Conservation (phyloP, 2,329 filamentous ascomycete genomes). For the Clarireedia homoeocarpa region DNA sequence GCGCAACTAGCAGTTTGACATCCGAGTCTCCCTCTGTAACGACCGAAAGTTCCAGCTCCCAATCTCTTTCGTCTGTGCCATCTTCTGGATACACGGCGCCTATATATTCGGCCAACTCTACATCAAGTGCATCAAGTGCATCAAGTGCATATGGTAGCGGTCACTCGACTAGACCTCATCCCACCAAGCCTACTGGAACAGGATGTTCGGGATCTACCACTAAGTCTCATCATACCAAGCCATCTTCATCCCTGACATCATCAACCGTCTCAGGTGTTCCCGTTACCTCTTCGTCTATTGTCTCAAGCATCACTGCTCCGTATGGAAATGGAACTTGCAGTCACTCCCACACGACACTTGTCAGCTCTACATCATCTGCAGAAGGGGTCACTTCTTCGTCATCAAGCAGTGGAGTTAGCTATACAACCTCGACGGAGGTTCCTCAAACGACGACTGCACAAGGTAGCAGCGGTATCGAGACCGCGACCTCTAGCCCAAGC, state of each 20-base stretch:
- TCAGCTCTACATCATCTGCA: not conserved
- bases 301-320: not conserved
- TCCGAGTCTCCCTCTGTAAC: not conserved
- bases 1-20: not conserved
- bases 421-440: not conserved
- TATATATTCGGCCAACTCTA: not conserved
- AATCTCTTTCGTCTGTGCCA: not conserved
- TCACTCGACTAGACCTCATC: not conserved
- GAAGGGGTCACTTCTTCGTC: not conserved
- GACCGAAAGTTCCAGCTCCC: not conserved
- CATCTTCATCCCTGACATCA: not conserved
- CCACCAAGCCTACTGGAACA: not conserved
- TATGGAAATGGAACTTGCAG: slow-evolving; percentile 5
- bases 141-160: not conserved
- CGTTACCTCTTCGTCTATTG: not conserved
- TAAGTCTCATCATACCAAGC: slow-evolving; percentile 8
- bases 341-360: not conserved
- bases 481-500: too few relatives aligned
- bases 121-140: not conserved
- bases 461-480: not conserved
- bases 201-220: not conserved
- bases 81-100: slow-evolving; percentile 5
- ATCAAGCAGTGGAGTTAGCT: not conserved
- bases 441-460: not conserved
- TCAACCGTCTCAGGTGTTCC: not conserved